phyloP scores from a whole-genome alignment of 2,329 filamentous ascomycete species.

The Neurospora crassa region DNA sequence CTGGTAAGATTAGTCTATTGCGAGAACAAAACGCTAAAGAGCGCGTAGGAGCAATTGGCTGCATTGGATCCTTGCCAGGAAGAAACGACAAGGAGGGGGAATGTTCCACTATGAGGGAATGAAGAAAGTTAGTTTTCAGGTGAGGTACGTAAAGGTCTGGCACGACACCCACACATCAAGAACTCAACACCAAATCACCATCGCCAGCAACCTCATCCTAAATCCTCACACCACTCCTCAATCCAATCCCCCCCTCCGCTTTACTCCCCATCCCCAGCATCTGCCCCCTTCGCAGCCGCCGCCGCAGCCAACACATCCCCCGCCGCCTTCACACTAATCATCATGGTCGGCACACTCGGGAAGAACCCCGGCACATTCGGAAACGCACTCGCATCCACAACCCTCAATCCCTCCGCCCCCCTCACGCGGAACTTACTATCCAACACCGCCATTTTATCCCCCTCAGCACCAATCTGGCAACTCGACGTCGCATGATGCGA shows the following conservation, averaged over 20 bases:
- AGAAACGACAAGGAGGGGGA: too few species aligned
- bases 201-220: background rate
- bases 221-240: too few species aligned
- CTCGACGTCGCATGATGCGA: conserved; percentile 51
- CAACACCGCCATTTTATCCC: conserved; percentile 46
- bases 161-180: background rate
- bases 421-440: conserved; percentile 48
- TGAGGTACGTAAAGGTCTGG: background rate
- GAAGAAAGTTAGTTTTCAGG: background rate
- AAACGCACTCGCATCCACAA: conserved; percentile 53
- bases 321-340: conserved; percentile 52
- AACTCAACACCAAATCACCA: background rate
- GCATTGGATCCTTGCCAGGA: too few species aligned
- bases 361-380: conserved; percentile 36
- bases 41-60: background rate
- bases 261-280: background rate
- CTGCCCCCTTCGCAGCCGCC: background rate
- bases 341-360: conserved; percentile 40
- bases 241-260: rapidly evolving
- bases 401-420: conserved; percentile 44
- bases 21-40: background rate
- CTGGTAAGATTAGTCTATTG: background rate
- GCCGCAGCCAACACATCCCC: conserved; percentile 22
- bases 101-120: background rate
- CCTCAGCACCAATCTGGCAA: conserved; percentile 44